These are phyloP conservation scores for Penicillium salamii DNA, from an alignment of 495 filamentous ascomycete species.

Conservation along the genomic window DNA sequence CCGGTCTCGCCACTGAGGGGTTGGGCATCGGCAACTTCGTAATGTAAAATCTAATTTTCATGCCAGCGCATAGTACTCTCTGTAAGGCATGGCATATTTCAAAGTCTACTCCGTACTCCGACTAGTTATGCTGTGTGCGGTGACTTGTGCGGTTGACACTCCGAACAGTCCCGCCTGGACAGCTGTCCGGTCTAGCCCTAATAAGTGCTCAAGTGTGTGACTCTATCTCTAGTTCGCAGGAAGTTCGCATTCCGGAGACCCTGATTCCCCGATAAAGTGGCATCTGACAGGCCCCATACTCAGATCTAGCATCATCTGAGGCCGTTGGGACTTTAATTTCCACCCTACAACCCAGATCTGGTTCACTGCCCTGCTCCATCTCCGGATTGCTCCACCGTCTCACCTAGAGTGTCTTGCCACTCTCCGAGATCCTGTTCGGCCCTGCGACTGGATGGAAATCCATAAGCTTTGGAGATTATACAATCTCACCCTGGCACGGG, in stretches of 20 bases:
- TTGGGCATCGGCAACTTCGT: conserved; percentile 3
- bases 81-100: too few relatives aligned
- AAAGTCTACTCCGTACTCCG: too few relatives aligned
- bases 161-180: background rate
- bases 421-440: background rate
- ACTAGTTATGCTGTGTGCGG: too few relatives aligned
- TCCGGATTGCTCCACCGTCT: conserved; percentile 16
- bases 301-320: conserved; percentile 7
- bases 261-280: background rate
- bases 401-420: conserved; percentile 24
- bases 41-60: background rate
- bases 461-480: background rate
- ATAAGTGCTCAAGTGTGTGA: background rate
- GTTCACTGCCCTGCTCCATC: conserved; percentile 21
- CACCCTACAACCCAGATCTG: conserved; percentile 22
- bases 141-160: too few relatives aligned
- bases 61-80: background rate
- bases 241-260: conserved; percentile 6
- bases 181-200: background rate
- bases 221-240: conserved; percentile 1
- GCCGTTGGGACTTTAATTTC: conserved; percentile 21
- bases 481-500: background rate
- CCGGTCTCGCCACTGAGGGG: conserved; percentile 15
- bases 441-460: conserved; percentile 2
- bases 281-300: background rate